phyloP scores from a whole-genome alignment of 2,329 filamentous ascomycete genomes.

The Talaromyces sp. region DNA sequence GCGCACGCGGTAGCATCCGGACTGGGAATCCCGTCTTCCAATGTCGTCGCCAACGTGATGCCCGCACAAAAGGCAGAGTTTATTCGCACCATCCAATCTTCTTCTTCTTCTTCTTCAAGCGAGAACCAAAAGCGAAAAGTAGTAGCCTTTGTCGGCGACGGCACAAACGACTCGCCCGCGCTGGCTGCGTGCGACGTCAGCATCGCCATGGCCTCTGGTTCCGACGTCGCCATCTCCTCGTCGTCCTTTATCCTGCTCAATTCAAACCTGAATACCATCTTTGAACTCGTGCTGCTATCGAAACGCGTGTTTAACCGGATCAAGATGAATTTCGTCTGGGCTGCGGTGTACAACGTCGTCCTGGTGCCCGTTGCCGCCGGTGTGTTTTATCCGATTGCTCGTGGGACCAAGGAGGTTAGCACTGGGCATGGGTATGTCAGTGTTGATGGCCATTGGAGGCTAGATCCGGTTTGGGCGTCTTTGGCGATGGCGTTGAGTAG shows the following conservation, averaged over 20 bases:
- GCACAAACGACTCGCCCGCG: constrained; percentile 80
- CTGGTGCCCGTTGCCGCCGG: constrained; percentile 79
- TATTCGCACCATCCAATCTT: constrained; percentile 31
- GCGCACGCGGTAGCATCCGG: constrained; percentile 70
- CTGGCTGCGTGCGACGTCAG: constrained; percentile 75
- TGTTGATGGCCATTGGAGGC: constrained; percentile 37
- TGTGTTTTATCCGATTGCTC: constrained; percentile 61
- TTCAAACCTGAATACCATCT: constrained; percentile 62
- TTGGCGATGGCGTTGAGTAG: constrained; percentile 91
- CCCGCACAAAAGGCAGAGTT: constrained; percentile 67
- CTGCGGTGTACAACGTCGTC: constrained; percentile 72
- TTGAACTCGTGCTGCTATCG: constrained; percentile 69
- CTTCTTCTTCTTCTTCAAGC: constrained; percentile 30
- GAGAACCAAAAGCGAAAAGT: constrained; percentile 40
- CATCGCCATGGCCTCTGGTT: constrained; percentile 75
- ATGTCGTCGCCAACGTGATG: constrained; percentile 82
- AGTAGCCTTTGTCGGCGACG: constrained; percentile 81
- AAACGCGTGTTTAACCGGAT: constrained; percentile 70
- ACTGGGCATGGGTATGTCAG: constrained; percentile 22
- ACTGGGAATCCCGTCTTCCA: constrained; percentile 66
- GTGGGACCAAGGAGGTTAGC: constrained; percentile 30
- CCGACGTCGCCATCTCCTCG: constrained; percentile 75
- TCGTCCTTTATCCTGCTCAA: constrained; percentile 77
- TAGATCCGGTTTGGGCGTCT: constrained; percentile 66
- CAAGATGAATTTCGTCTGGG: constrained; percentile 82